Conservation (phyloP, 768 basidiomycete species). For the Candolleomyces eurysporus region DNA sequence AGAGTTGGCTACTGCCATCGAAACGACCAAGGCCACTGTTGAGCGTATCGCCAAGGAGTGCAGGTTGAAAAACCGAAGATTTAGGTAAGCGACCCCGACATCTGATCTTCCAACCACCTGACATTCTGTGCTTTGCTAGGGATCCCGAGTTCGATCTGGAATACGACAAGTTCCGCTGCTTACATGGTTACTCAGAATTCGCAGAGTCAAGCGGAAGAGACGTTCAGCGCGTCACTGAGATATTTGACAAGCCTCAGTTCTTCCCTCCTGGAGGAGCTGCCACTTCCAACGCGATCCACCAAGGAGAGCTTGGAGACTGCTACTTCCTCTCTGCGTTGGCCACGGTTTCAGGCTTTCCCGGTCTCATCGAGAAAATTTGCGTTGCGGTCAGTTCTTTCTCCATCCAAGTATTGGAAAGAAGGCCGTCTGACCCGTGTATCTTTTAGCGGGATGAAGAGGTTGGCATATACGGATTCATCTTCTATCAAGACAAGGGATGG, state of each 20-base stretch:
- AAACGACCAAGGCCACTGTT: conserved; percentile 41
- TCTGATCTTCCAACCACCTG: not conserved
- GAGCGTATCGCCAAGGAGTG: conserved; percentile 42
- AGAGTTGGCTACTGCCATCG: conserved; percentile 44
- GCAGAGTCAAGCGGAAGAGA: conserved; percentile 26
- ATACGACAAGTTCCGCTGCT: conserved; percentile 2
- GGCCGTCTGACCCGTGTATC: not conserved
- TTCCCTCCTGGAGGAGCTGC: conserved; percentile 39
- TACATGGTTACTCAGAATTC: conserved; percentile 13
- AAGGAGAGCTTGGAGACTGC: conserved; percentile 52
- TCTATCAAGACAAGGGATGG: conserved; percentile 53
- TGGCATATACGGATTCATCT: conserved; percentile 59
- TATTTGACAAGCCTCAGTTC: conserved; percentile 51
- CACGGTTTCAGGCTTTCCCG: conserved; percentile 41
- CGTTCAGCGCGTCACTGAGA: conserved; percentile 45
- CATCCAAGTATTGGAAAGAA: too few relatives aligned
- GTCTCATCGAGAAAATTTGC: conserved; percentile 51
- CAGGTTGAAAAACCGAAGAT: conserved; percentile 39
- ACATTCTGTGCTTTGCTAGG: not conserved
- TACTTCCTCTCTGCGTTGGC: conserved; percentile 55
- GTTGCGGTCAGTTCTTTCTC: conserved; percentile 25
- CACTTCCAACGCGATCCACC: conserved; percentile 43
- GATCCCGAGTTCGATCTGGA: conserved; percentile 6
- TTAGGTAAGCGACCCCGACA: conserved; percentile 31
- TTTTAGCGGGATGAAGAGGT: conserved; percentile 47